Evolutionary conservation across 805 yeast species (phyloP).

Genomic region (Saccharomycopsis fibuligera): DNA sequence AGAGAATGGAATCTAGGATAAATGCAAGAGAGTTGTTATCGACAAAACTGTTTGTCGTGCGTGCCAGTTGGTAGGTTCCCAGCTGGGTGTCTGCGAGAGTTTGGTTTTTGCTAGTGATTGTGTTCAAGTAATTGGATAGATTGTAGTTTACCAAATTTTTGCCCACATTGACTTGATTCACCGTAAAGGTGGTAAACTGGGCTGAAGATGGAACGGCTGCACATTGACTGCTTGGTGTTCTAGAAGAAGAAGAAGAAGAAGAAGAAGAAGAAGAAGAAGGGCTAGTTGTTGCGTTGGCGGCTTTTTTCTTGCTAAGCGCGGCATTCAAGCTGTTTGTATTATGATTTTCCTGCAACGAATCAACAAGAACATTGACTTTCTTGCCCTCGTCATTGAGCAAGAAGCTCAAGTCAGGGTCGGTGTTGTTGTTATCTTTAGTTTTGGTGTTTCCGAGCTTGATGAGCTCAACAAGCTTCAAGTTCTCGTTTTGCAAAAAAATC

Average conservation of each 20-base stretch:
- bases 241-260: background rate
- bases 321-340: background rate
- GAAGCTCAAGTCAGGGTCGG: too few species aligned
- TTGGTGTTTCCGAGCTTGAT: slow-evolving; percentile 20
- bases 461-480: slow-evolving; percentile 34
- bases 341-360: background rate
- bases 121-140: background rate
- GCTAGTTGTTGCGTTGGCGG: background rate
- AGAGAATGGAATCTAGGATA: slow-evolving; percentile 15
- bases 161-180: slow-evolving; percentile 25
- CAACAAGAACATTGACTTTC: background rate
- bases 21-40: background rate
- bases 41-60: background rate
- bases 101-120: background rate
- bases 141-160: slow-evolving; percentile 24
- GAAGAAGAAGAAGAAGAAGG: background rate
- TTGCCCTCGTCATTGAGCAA: background rate
- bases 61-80: too few species aligned
- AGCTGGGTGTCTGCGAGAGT: background rate
- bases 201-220: background rate
- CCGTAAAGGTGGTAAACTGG: background rate
- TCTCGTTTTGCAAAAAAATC: slow-evolving; percentile 52
- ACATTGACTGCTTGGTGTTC: background rate
- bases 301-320: background rate
- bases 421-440: background rate